A percentile compares a stretch with the other conserved stretches of the same genome.
phyloP scores from a whole-genome alignment of 768 basidiomycete species.

The Heimioporus sp. region DNA sequence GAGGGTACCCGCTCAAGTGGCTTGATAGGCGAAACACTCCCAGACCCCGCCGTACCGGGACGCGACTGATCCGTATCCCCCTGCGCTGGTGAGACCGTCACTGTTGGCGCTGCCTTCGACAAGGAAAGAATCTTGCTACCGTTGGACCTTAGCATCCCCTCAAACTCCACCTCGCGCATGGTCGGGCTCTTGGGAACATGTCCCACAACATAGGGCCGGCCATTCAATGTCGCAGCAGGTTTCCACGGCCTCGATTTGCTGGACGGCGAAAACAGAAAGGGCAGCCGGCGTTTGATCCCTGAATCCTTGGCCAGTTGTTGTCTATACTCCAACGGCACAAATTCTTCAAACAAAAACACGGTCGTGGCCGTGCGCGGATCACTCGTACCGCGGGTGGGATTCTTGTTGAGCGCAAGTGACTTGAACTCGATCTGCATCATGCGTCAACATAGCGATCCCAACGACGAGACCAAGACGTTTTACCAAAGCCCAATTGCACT shows the following conservation, averaged over 20 bases:
- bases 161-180: conserved; percentile 74
- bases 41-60: conserved; percentile 23
- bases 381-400: conserved; percentile 9
- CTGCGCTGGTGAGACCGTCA: conserved; percentile 23
- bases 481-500: conserved; percentile 93
- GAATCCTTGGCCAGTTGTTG: conserved; percentile 64
- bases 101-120: conserved; percentile 25
- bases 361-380: conserved; percentile 75
- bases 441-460: neutral
- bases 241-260: conserved; percentile 62
- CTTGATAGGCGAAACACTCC: conserved; percentile 14
- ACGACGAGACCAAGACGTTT: conserved; percentile 25
- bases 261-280: conserved; percentile 60
- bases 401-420: conserved; percentile 50
- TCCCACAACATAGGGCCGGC: conserved; percentile 68
- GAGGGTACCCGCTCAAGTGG: conserved; percentile 25
- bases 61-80: conserved; percentile 35
- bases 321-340: conserved; percentile 85
- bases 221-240: conserved; percentile 77
- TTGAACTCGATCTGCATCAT: conserved; percentile 82
- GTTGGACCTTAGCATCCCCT: conserved; percentile 63
- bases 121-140: conserved; percentile 40
- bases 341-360: conserved; percentile 89
- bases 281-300: conserved; percentile 58
- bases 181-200: conserved; percentile 52